phyloP scores from a whole-genome alignment of 148 eudicot species.

The Vaccinium corymbosum region DNA sequence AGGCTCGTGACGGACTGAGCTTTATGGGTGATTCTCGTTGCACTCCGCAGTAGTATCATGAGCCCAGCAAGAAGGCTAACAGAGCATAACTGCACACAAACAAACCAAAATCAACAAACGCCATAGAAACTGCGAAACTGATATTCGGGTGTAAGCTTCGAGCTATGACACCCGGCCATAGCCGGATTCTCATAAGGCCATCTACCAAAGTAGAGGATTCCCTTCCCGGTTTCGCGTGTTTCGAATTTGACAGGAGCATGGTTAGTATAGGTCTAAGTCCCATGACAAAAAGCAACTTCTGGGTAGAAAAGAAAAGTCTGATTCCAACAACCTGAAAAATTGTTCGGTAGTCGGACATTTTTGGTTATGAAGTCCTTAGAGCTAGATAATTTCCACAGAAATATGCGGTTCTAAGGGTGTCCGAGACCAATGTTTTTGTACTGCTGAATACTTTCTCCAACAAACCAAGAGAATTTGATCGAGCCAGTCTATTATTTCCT shows the following conservation, averaged over 20 bases:
- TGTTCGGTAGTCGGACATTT: background rate
- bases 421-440: background rate
- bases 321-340: background rate
- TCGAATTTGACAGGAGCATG: background rate
- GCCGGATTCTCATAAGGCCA: background rate
- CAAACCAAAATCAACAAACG: background rate
- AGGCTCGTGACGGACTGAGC: slow-evolving; percentile 84
- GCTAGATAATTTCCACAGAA: background rate
- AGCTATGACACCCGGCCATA: background rate
- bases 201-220: background rate
- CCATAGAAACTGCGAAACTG: background rate
- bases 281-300: background rate
- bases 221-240: background rate
- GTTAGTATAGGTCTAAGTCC: background rate
- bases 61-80: slow-evolving; percentile 73
- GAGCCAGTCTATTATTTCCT: background rate
- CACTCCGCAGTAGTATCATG: slow-evolving; percentile 69
- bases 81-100: slow-evolving; percentile 54
- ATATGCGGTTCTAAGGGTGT: background rate
- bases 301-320: background rate
- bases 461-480: background rate
- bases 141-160: background rate
- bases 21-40: slow-evolving; percentile 92
- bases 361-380: background rate
- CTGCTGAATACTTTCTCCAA: background rate